Evolutionary conservation across 169 alveolate genomes (phyloP), one percentile per base, ranked within the genome.

Genomic region (Cryptosporidium sp.): DNA sequence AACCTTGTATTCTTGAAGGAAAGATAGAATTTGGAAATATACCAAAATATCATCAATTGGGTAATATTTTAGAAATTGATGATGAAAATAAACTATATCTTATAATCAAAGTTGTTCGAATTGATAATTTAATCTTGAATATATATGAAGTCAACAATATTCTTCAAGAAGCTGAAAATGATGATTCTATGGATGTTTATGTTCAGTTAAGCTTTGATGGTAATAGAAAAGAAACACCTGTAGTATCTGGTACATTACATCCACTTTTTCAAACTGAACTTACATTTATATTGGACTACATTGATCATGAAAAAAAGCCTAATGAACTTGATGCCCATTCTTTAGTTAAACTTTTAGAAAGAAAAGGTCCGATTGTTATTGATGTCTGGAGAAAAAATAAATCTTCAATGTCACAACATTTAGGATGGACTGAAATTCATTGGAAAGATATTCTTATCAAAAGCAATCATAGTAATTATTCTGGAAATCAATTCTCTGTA

Each of bases 1-100:
- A 80, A 62, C 0, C 51, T 45, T 59, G 62, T 80, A 65, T 61
- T 37, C 70, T 80, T 59, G 89, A 80, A 10, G 89, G 89, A 4
- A 80, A 80, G n/a, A 80, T 80, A 18, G 89, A 80, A 33, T 80
- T 80, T 80, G 89, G 89, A 80, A 80, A 43, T 80, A 80, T 80
- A 43, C 89, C 89, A 9, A 80, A 80, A 80, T 80, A 80, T 59
- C 89, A 80, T 45, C 89, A 80, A 45, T 41, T 80, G 9, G 89
- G 89, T n/a, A 80, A 80, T 62, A 80, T 80, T 41, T 48, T 80
- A 62, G 89, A 80, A 65, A 80, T 80, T 31, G 89, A 80, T 65
- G 89, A 80, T 80, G 89, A 80, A 80, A 62, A 59, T 41, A 80
- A 80, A 65, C 41, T 80, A 80, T 80, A 80, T 65, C 52, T 80